phyloP scores from a whole-genome alignment of 331 rosid genomes.

The Ulmus americana region DNA sequence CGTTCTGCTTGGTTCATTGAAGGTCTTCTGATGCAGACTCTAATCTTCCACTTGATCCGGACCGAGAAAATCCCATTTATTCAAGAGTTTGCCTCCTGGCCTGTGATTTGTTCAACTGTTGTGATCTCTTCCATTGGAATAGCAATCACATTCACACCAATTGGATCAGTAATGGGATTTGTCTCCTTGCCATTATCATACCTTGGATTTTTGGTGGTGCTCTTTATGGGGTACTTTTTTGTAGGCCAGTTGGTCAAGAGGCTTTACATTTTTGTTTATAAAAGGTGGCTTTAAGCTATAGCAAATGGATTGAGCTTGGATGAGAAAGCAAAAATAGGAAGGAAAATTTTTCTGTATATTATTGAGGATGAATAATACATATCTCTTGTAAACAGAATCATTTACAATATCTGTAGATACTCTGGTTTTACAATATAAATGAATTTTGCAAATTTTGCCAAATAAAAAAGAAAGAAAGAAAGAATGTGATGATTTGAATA shows the following conservation, averaged over 20 bases:
- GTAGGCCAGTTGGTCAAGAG: constrained; percentile 70
- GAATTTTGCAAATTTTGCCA: constrained; percentile 23
- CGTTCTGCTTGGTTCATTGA: constrained; percentile 79
- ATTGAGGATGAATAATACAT: constrained; percentile 11
- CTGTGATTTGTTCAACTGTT: constrained; percentile 59
- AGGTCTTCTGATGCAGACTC: constrained; percentile 72
- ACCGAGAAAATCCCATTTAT: constrained; percentile 71
- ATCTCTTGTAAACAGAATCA: constrained; percentile 11
- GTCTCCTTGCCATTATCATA: constrained; percentile 50
- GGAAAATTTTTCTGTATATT: constrained; percentile 16
- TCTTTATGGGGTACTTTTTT: constrained; percentile 54
- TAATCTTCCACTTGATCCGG: constrained; percentile 62
- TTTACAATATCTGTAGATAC: constrained; percentile 13
- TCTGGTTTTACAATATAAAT: constrained; percentile 6
- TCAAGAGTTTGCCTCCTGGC: constrained; percentile 75
- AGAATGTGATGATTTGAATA: constrained; percentile 17
- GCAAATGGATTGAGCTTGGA: constrained; percentile 8
- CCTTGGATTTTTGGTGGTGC: constrained; percentile 50
- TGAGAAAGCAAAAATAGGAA: constrained; percentile 12
- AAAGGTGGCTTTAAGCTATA: constrained; percentile 80
- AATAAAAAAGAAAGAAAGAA: background rate
- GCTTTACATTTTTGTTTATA: constrained; percentile 50
- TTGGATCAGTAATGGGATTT: constrained; percentile 58
- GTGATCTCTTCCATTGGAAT: constrained; percentile 57
- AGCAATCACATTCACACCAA: constrained; percentile 48